A percentile compares a stretch with the other conserved stretches of the same genome.
phyloP scores from a whole-genome alignment of 1,284 basidiomycete species.

The Boletus hoseneyae region DNA sequence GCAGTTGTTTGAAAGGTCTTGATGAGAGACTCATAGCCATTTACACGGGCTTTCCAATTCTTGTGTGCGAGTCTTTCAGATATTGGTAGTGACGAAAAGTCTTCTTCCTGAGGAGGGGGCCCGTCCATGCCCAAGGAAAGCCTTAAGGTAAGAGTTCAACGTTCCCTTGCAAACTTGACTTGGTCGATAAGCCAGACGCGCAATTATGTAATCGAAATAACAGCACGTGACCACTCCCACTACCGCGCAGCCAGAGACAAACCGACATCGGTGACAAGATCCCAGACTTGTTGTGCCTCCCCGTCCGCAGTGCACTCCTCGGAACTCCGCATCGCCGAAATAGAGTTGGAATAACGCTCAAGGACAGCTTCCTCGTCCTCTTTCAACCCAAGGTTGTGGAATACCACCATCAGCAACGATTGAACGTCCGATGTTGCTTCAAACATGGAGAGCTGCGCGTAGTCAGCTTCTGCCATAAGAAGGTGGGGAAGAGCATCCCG shows the following conservation, averaged over 20 bases:
- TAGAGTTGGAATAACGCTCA: conserved; percentile 45
- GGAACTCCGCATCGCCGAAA: conserved; percentile 38
- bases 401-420: conserved; percentile 64
- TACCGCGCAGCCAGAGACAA: conserved; percentile 48
- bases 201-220: conserved; percentile 25
- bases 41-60: conserved; percentile 98
- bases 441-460: conserved; percentile 53
- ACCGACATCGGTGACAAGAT: conserved; percentile 57
- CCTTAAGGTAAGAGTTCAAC: conserved; percentile 17
- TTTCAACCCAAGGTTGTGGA: conserved; percentile 61
- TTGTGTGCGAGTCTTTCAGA: conserved; percentile 87
- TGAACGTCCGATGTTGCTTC: conserved; percentile 62
- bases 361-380: conserved; percentile 55
- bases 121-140: conserved; percentile 68
- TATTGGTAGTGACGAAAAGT: conserved; percentile 83
- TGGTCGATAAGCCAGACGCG: conserved; percentile 12
- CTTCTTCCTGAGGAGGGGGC: conserved; percentile 87
- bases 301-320: conserved; percentile 46
- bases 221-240: conserved; percentile 28
- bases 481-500: conserved; percentile 58
- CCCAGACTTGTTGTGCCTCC: conserved; percentile 54
- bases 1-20: conserved; percentile 84
- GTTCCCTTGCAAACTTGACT: neutral
- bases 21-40: conserved; percentile 87
- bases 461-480: conserved; percentile 62